Conservation (phyloP, 1,284 basidiomycete species). For the Anthracocystis panici-leucophaei region DNA sequence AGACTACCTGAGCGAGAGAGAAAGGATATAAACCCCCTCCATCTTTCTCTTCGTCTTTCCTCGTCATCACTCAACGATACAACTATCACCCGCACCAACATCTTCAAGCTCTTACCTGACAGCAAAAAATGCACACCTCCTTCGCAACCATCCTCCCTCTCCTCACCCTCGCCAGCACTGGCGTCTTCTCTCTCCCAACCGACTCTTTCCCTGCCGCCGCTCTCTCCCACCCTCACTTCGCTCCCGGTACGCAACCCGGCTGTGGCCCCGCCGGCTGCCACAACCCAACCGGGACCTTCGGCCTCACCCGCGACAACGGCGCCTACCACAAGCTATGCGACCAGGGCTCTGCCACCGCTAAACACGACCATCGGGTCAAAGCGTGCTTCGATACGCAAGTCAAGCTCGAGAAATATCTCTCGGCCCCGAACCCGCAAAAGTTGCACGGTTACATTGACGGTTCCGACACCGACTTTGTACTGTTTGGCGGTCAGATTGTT, state of each 20-base stretch:
- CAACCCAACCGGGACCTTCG: conserved; percentile 18
- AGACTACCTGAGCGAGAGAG: not conserved
- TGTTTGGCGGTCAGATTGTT: conserved; percentile 23
- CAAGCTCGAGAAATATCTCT: conserved; percentile 7
- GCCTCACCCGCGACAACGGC: not conserved
- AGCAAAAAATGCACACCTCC: conserved; percentile 1
- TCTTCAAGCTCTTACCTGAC: not conserved
- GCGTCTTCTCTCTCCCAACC: conserved; percentile 1
- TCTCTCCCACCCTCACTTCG: not conserved
- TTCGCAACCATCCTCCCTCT: conserved; percentile 4
- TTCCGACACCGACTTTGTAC: conserved; percentile 19
- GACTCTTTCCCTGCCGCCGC: not conserved
- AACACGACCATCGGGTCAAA: not conserved
- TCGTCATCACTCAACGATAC: not conserved
- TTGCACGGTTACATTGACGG: conserved; percentile 24
- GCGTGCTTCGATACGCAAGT: conserved; percentile 25
- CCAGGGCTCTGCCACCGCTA: not conserved
- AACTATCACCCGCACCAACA: not conserved
- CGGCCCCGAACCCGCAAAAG: conserved; percentile 11
- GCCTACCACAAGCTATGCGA: conserved; percentile 19
- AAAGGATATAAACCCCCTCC: not conserved
- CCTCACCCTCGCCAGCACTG: not conserved
- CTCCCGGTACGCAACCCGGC: conserved; percentile 15
- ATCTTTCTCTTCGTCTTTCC: not conserved
- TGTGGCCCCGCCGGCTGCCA: conserved; percentile 14